Evolutionary conservation across 73 alveolate species (phyloP), one percentile per base, ranked within the genome.

Genomic region (Paramecium biaurelia): DNA sequence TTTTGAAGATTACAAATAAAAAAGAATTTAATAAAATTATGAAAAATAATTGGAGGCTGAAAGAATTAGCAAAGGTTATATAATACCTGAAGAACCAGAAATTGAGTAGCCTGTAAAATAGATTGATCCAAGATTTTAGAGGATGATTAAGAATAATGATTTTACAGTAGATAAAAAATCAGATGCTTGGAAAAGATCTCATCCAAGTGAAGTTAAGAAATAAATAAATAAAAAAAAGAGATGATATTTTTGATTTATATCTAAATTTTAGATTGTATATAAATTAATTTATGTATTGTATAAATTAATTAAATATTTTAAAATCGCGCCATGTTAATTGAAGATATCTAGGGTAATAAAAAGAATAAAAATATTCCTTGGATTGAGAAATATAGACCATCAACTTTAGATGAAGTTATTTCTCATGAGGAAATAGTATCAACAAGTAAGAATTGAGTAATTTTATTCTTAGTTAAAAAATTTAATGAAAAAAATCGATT

Each of bases 341-440:
- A 53, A 18, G 68, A 53, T 5, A 21, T 53, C 11, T 15, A 20
- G 5, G 30, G 97, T 95, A 76, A 93, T 98, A 63, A 96, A 63
- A 63, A 30, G 84, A 32, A 63, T 14, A 23, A 63, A 26, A 63
- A 63, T 32, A 30, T 63, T 30, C 20, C 45, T 26, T 63, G 84
- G 84, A 30, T 63, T 26, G 84, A 63, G 79, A 97, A 95, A 87
- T 96, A 97, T 95, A 93, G 99, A 79, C 99, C 99, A 8, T 94
- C 90, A 28, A 93, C 96, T 9, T 92, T 98, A 4, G 95, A 96
- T 32, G 99, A 98, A 92, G 99, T 99, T 43, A 99, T 97, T 70
- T 93, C 99, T 21, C 99, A 98, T 89, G 97, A 93, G 12, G 98
- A 96, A 32, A 98, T 98, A 56, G 93, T 97, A 28, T 47, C 93